Percentiles rank a stretch among this genome's conserved stretches.
These are phyloP conservation scores for Chionographis japonica DNA, from an alignment of 106 monocot species.

Conservation along the genomic window DNA sequence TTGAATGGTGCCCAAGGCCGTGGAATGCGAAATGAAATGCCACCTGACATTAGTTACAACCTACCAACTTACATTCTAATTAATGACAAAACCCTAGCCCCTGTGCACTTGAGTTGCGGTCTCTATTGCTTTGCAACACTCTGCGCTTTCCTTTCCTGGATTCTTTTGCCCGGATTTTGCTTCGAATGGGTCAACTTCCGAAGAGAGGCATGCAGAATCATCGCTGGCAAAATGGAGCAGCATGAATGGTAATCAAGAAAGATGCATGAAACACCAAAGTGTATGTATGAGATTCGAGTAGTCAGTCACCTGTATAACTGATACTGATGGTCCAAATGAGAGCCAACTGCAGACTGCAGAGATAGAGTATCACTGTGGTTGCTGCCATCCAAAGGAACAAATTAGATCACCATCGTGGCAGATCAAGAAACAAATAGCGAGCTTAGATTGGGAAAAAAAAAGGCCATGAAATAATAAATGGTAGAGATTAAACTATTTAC, in stretches of 20 bases:
- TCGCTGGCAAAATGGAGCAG: conserved; percentile 25
- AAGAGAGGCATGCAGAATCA: conserved; percentile 65
- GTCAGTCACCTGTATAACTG: conserved; percentile 53
- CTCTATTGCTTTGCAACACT: too few relatives aligned
- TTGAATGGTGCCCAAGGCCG: too few relatives aligned
- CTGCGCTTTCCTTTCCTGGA: too few relatives aligned
- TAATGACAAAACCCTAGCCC: too few relatives aligned
- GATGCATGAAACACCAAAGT: neutral
- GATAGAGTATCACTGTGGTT: conserved; percentile 38
- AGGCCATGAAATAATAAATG: too few relatives aligned
- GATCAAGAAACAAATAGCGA: neutral
- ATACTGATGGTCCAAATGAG: conserved; percentile 32
- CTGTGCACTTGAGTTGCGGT: too few relatives aligned
- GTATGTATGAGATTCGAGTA: neutral
- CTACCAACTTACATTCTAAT: too few relatives aligned
- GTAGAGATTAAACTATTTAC: too few relatives aligned
- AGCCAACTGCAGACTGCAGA: conserved; percentile 54
- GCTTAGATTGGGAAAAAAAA: too few relatives aligned
- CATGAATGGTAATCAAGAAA: neutral
- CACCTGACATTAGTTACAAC: too few relatives aligned
- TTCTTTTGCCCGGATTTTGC: neutral
- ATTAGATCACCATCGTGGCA: neutral
- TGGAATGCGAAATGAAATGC: too few relatives aligned
- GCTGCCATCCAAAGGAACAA: conserved; percentile 21
- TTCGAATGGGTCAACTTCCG: conserved; percentile 59